Percentiles rank a stretch among this genome's conserved stretches.
Evolutionary conservation across 495 filamentous ascomycete species (phyloP).

Genomic region (Usnea hakonensis): DNA sequence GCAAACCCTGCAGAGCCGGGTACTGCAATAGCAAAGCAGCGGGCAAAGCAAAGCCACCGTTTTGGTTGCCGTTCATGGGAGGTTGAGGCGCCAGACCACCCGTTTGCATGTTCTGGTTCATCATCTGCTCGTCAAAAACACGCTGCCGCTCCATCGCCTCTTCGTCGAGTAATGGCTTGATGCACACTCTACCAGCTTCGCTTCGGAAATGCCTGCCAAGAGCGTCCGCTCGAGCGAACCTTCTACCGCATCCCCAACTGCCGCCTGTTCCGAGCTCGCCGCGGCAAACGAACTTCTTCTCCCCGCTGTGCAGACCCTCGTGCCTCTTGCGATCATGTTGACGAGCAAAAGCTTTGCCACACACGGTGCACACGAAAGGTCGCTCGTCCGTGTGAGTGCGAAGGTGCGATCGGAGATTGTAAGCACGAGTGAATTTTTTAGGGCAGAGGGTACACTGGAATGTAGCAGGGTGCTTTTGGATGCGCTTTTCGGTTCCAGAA

Average conservation of each 20-base stretch:
- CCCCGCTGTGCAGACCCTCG: constrained; percentile 82
- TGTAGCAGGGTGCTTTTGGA: constrained; percentile 91
- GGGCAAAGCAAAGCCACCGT: constrained; percentile 63
- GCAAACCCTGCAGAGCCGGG: constrained; percentile 75
- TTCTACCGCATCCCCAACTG: constrained; percentile 85
- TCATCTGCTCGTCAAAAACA: constrained; percentile 23
- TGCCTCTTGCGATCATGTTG: constrained; percentile 89
- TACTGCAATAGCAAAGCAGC: constrained; percentile 86
- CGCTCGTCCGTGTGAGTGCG: constrained; percentile 89
- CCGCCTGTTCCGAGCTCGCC: constrained; percentile 76
- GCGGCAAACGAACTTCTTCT: constrained; percentile 96
- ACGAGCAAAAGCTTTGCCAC: constrained; percentile 92
- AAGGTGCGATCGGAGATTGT: constrained; percentile 85
- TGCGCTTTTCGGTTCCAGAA: constrained; percentile 51
- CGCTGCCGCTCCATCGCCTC: constrained; percentile 26
- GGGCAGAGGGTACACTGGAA: constrained; percentile 83
- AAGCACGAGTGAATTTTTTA: constrained; percentile 80
- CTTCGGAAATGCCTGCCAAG: constrained; percentile 94
- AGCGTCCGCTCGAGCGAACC: constrained; percentile 92
- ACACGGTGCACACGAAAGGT: constrained; percentile 91
- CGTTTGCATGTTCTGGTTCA: constrained; percentile 18
- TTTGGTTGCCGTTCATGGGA: constrained; percentile 16
- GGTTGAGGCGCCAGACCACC: constrained; percentile 18
- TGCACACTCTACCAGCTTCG: constrained; percentile 91
- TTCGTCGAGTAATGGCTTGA: constrained; percentile 73